phyloP scores from a whole-genome alignment of 2,329 filamentous ascomycete genomes.

The Cadophora sp. region DNA sequence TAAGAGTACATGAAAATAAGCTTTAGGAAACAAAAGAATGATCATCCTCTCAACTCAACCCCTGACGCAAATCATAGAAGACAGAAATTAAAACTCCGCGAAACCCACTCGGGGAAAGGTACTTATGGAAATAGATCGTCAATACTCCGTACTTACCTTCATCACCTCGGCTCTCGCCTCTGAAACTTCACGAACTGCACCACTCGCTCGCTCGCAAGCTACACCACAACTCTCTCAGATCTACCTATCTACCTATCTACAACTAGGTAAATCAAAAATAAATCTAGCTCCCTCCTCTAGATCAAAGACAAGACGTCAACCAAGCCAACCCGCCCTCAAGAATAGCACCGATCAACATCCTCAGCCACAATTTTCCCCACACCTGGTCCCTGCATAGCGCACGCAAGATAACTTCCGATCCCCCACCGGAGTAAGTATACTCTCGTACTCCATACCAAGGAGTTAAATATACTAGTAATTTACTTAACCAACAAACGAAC shows the following conservation, averaged over 20 bases:
- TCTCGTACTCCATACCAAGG: no score
- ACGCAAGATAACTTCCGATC: slow-evolving; percentile 6
- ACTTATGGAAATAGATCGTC: no score
- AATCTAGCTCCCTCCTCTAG: background rate
- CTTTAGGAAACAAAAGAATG: background rate
- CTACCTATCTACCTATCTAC: background rate
- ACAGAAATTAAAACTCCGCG: background rate
- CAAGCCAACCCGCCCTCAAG: no score
- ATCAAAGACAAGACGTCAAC: background rate
- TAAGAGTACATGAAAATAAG: slow-evolving; percentile 4
- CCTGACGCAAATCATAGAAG: slow-evolving; percentile 11
- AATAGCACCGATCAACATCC: background rate
- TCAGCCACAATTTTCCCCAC: slow-evolving; percentile 8
- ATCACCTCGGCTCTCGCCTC: no score
- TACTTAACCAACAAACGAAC: no score
- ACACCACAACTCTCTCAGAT: background rate
- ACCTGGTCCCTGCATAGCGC: slow-evolving; percentile 4
- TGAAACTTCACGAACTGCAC: no score
- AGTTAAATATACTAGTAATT: no score
- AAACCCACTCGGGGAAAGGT: background rate
- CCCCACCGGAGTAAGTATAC: background rate
- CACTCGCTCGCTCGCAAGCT: no score
- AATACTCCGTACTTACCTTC: no score
- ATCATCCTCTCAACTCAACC: background rate
- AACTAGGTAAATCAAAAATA: no score